Conservation (phyloP, 164 flowering plant species). For the Kalanchoe fedtschenkoi region DNA sequence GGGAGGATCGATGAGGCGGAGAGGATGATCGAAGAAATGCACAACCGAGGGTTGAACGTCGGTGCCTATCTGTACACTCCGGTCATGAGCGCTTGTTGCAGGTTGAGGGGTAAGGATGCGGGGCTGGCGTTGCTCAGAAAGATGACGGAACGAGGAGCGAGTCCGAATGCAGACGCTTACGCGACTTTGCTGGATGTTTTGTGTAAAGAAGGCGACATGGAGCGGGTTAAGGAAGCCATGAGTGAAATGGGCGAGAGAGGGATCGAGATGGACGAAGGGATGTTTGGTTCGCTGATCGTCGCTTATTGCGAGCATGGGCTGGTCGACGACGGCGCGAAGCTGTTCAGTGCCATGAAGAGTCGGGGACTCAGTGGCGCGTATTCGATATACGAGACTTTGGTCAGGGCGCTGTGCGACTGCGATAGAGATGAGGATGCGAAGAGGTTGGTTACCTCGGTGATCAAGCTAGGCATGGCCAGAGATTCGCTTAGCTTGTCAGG, state of each 20-base stretch:
- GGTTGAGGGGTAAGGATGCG: slow-evolving; percentile 25
- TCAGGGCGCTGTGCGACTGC: slow-evolving; percentile 26
- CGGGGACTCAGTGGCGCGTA: slow-evolving; percentile 29
- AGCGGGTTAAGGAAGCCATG: slow-evolving; percentile 28
- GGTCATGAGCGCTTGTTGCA: slow-evolving; percentile 32
- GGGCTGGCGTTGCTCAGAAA: slow-evolving; percentile 41
- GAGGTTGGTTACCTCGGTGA: slow-evolving; percentile 26
- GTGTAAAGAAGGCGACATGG: slow-evolving; percentile 48
- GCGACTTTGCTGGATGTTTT: slow-evolving; percentile 41
- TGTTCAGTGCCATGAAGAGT: slow-evolving; percentile 34
- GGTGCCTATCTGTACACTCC: slow-evolving; percentile 40
- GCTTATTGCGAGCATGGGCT: slow-evolving; percentile 39
- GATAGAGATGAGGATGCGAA: slow-evolving; percentile 40
- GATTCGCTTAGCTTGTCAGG: too few relatives aligned
- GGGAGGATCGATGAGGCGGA: slow-evolving; percentile 43
- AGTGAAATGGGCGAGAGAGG: slow-evolving; percentile 51
- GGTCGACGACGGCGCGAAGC: slow-evolving; percentile 37
- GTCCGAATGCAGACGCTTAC: slow-evolving; percentile 41
- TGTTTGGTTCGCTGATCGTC: slow-evolving; percentile 31
- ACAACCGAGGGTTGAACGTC: slow-evolving; percentile 24
- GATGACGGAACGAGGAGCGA: slow-evolving; percentile 29
- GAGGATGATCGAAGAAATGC: slow-evolving; percentile 39
- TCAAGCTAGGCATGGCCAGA: slow-evolving; percentile 26
- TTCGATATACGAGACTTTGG: slow-evolving; percentile 26
- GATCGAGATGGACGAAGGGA: slow-evolving; percentile 30